Conservation (phyloP, 1,284 basidiomycete species). For the Rhodofomes roseus region DNA sequence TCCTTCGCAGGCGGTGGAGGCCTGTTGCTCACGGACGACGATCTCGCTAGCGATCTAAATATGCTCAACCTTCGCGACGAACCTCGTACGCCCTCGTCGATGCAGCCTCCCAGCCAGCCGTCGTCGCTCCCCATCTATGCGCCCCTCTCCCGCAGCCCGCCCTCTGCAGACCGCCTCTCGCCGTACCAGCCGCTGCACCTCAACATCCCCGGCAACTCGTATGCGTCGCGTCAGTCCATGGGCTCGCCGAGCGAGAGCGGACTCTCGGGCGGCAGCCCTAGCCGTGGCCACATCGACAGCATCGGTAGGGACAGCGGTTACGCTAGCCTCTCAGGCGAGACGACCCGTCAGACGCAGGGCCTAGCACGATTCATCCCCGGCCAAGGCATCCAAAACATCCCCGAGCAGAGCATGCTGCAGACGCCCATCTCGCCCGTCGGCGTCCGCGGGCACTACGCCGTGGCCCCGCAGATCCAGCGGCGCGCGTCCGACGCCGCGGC, state of each 20-base stretch:
- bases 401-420: constrained; percentile 32
- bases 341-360: constrained; percentile 21
- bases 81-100: constrained; percentile 36
- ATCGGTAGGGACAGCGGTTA: constrained; percentile 15
- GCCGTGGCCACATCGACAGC: constrained; percentile 25
- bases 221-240: constrained; percentile 42
- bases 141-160: constrained; percentile 60
- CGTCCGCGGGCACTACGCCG: constrained; percentile 23
- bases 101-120: constrained; percentile 51
- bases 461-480: constrained; percentile 35
- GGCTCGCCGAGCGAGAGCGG: constrained; percentile 55
- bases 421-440: constrained; percentile 31
- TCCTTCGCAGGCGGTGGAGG: constrained; percentile 40
- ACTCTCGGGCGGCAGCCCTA: constrained; percentile 29
- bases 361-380: constrained; percentile 60
- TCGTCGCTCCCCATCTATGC: constrained; percentile 69
- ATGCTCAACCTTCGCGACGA: constrained; percentile 53
- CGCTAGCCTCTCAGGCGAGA: constrained; percentile 5
- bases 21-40: constrained; percentile 74
- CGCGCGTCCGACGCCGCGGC: constrained; percentile 50
- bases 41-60: constrained; percentile 69
- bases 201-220: constrained; percentile 46
- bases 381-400: constrained; percentile 60
- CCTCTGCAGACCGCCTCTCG: constrained; percentile 48
- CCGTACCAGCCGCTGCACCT: constrained; percentile 58